Conservation (phyloP, 108 stramenopile genomes). For the Cyclostephanos invisitatus region DNA sequence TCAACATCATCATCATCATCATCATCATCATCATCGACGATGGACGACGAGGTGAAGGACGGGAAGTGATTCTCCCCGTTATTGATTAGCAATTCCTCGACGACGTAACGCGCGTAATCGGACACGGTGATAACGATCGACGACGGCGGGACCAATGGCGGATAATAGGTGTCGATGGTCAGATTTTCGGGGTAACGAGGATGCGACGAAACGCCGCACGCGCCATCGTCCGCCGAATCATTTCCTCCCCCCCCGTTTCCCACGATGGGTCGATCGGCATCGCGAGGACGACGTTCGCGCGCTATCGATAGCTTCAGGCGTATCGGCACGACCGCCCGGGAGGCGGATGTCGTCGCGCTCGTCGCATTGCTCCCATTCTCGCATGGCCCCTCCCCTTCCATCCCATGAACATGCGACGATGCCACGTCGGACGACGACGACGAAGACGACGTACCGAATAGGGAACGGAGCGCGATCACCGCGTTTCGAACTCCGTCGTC, state of each 20-base stretch:
- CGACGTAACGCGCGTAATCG: not conserved
- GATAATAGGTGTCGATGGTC: not conserved
- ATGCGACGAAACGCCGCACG: not conserved
- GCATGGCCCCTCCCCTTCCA: too few relatives aligned
- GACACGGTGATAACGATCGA: not conserved
- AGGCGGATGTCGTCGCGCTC: too few relatives aligned
- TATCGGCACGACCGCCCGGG: not conserved
- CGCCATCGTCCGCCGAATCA: not conserved
- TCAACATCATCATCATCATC: too few relatives aligned
- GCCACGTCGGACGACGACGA: not conserved
- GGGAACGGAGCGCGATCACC: too few relatives aligned
- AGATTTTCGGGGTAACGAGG: too few relatives aligned
- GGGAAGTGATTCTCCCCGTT: not conserved
- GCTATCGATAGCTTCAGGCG: not conserved
- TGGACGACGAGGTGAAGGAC: not conserved
- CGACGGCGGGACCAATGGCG: not conserved
- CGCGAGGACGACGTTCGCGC: not conserved
- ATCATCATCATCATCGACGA: not conserved
- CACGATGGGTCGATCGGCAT: too few relatives aligned
- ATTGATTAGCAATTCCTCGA: constrained; percentile 1
- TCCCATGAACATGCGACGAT: not conserved
- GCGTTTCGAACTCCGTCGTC: too few relatives aligned
- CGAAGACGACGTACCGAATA: too few relatives aligned
- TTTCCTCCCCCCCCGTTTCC: not conserved
- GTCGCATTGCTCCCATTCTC: too few relatives aligned